Evolutionary conservation across 2,329 filamentous ascomycete genomes (phyloP), one percentile per base, ranked within the genome.

Genomic region (Colletotrichum limetticola): DNA sequence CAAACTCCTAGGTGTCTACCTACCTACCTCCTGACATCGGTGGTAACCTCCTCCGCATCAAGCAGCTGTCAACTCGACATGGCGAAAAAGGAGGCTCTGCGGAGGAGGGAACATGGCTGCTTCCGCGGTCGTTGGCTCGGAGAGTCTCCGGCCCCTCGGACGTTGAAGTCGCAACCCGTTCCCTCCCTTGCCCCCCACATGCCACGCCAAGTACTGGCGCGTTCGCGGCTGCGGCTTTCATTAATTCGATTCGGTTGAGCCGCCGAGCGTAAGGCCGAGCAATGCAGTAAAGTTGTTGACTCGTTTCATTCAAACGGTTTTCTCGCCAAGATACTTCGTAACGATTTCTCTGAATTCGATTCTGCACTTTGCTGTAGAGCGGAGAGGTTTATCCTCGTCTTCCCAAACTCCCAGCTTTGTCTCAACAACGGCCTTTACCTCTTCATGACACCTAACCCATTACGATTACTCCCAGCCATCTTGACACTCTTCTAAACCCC

Each of bases 81-180:
- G 42, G 4, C 9, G 42, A 22, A 22, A 22, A 42, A 35, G 11
- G 70, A 57, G 55, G 70, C 59, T 72, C 66, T 55, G 37, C 55
- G 14, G 53, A 52, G 52, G 22, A 63, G 42, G 69, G 59, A 66
- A 64, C 53, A 68, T 64, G 69, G 69, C 66, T 64, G 66, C 30
- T 61, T 26, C 26, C 46, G 60, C 68, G 68, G 68, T 26, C 24
- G 68, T 67, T 72, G 70, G 53, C 70, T 72, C 59, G 70, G 66
- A 55, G 55, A 35, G 24, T 69, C 55, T 60, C 66, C 70, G 59
- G 22, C 42, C 26, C 5, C 56, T 67, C 68, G 49, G 57, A 71
- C 30, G 11, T 46, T 35, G 56, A 14, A 30, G 14, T 32, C 26
- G 35, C 22, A 42, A 19, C 26, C 49, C 58, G 28, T 11, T 11